Base-by-base conservation (phyloP, 805 yeast genomes). In the Maudiozyma saulgeensis region DNA sequence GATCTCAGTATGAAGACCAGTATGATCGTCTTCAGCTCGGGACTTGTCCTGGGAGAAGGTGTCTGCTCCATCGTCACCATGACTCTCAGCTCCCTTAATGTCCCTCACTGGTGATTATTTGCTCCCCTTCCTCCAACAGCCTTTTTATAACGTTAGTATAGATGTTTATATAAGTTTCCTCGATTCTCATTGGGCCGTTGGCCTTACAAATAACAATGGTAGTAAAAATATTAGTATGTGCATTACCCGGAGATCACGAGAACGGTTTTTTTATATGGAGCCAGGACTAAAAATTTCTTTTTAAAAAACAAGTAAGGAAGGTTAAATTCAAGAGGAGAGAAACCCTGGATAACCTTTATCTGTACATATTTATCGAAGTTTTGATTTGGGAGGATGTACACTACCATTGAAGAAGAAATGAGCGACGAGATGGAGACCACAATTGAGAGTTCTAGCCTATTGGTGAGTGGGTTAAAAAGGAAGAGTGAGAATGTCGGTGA, bases 1-100 rank as follows among this genome's bases (percentile, higher is more conserved):
- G 59, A 64, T 48, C 69, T 74, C 8, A 72, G 71, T 44, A 78
- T 78, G 25, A 80, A 79, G 53, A 87, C 93, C 1, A 75, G 74
- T 41, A 76, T 91, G 80, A 88, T 91, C 52, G 89, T 91, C 18
- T 80, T 88, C 57, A 87, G 96, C 59, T 83, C 95, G 57, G 99
- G 99, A 0, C 72, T 91, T 51, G 95, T 91, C 2, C 69, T 91
- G 19, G 99, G 99, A 16, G 99, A 91, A 67, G 98, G 99, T 2
- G 72, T 91, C 44, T 80, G 88, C 58, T 87, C 96, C 59, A 84
- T 87, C 12, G 70, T 86, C 28, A 85, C 85, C 39, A 84, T 91
- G 91, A 57, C 84, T 1, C 69, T 89, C 60, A 83, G 95, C 1
- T 78, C 84, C 56, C 58, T 86, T 51, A 76, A 78, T 2, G 78